Base-by-base conservation (phyloP, 2,329 filamentous ascomycete species). In the Cytospora schulzeri region DNA sequence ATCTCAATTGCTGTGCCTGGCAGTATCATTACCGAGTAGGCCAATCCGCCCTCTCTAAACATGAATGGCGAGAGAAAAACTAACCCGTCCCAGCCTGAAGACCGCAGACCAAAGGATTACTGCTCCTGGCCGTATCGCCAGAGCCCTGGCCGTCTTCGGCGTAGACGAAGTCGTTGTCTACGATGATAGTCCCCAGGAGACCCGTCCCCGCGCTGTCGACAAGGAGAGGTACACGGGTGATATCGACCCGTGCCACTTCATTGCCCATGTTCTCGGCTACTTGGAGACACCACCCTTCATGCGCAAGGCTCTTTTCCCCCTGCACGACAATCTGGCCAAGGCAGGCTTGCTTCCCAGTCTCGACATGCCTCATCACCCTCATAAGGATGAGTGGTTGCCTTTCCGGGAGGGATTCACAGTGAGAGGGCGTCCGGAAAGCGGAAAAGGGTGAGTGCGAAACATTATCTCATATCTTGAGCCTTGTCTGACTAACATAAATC, bases 211-310 rank as follows among this genome's bases (percentile, higher is more conserved):
- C 24, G 76, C 76, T 62, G 79, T 83, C 58, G 83, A 87, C 69
- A 79, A 80, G 58, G 76, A 80, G 56, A 76, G 80, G 71, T 83
- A 87, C 77, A 92, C 90, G 1, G 90, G 88, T 68, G 90, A 88
- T 72, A 81, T 86, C 17, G 89, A 95, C 71, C 91, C 91, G 1
- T 88, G 88, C 65, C 89, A 93, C 77, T 96, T 94, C 77, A 82
- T 96, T 26, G 84, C 87, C 58, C 92, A 95, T 72, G 78, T 96
- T 8, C 81, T 96, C 9, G 88, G 86, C 66, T 96, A 93, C 76
- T 85, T 96, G 66, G 92, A 96, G 76, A 91, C 91, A 5, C 92
- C 92, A 33, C 91, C 92, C 1, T 90, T 95, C 76, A 87, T 96
- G 77, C 87, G 91, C 70, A 88, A 88, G 73, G 77, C 83, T 2